These are phyloP conservation scores for Collybia sp. DNA, from an alignment of 768 basidiomycete species.

Conservation along the genomic window DNA sequence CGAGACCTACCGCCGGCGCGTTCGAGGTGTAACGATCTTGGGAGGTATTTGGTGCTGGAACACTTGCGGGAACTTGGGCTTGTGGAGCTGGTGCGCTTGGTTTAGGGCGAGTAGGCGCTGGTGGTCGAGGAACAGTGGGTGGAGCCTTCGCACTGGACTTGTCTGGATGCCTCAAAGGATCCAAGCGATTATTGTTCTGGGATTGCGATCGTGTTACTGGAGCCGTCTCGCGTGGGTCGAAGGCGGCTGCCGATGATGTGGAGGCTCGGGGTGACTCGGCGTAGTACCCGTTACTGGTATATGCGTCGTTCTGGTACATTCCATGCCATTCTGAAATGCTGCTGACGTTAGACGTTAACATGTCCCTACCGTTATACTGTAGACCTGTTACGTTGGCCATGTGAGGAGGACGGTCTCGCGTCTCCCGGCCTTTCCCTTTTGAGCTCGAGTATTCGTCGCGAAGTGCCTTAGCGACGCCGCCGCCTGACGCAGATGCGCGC, in stretches of 20 bases:
- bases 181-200: not conserved
- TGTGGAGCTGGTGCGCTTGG: not conserved
- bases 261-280: too few relatives aligned
- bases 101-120: too few relatives aligned
- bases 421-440: constrained; percentile 5
- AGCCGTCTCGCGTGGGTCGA: not conserved
- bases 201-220: constrained; percentile 1
- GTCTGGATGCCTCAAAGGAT: not conserved
- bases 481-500: too few relatives aligned
- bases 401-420: constrained; percentile 3
- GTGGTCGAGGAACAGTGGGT: too few relatives aligned
- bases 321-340: not conserved
- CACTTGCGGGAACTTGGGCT: not conserved
- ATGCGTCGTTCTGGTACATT: too few relatives aligned
- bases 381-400: constrained; percentile 7
- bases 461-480: not conserved
- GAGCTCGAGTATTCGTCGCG: not conserved
- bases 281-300: too few relatives aligned
- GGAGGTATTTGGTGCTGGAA: not conserved
- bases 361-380: constrained; percentile 1
- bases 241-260: too few relatives aligned
- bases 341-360: not conserved
- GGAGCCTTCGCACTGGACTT: too few relatives aligned
- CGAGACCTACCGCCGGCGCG: too few relatives aligned
- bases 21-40: too few relatives aligned